A percentile compares a stretch with the other conserved stretches of the same genome.
Conservation (phyloP, 176 grass and related monocot genomes). For the Oropetium thomaeum region DNA sequence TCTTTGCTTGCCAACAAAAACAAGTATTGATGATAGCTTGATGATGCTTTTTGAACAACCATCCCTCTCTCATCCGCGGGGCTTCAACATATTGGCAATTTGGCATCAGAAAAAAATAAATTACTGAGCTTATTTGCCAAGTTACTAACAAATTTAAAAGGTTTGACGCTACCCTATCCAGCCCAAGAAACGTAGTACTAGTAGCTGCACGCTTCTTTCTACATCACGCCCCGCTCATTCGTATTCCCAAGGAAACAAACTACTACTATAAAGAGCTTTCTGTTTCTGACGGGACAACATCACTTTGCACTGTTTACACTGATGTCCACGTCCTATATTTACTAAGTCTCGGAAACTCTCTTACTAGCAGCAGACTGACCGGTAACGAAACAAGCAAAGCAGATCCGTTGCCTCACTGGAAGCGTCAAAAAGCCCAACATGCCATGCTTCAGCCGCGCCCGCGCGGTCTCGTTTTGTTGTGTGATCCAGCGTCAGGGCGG, state of each 20-base stretch:
- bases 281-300: background rate
- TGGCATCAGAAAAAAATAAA: conserved; percentile 15
- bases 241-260: too few relatives aligned
- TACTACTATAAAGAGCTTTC: too few relatives aligned
- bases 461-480: too few relatives aligned
- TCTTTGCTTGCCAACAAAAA: conserved; percentile 39
- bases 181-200: background rate
- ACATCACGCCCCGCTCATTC: too few relatives aligned
- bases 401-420: background rate
- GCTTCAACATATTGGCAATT: too few relatives aligned
- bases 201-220: too few relatives aligned
- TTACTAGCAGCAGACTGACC: too few relatives aligned
- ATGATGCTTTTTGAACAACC: background rate
- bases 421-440: conserved; percentile 20
- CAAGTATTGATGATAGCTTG: conserved; percentile 4
- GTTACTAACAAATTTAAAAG: background rate
- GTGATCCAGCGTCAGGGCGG: conserved; percentile 15
- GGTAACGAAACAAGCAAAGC: background rate
- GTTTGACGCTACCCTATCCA: background rate
- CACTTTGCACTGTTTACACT: conserved; percentile 17
- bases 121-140: background rate
- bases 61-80: background rate
- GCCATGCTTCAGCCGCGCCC: background rate
- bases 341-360: background rate
- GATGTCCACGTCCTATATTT: background rate